Conservation (phyloP, 106 monocot genomes). For the Allium cepa region DNA sequence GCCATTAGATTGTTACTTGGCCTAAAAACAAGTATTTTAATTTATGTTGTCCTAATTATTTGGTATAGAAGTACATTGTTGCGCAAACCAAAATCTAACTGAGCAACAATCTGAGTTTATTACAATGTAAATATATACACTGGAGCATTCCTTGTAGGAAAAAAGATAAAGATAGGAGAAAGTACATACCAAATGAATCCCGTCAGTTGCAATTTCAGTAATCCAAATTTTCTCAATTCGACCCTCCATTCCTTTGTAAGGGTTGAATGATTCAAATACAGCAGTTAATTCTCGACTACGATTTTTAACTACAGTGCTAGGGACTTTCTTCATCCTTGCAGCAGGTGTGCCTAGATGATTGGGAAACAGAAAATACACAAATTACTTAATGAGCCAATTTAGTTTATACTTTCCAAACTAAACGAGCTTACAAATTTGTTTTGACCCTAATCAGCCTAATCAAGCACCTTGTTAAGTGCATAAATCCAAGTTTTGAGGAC, state of each 20-base stretch:
- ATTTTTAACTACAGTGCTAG: constrained; percentile 78
- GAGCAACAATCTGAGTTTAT: too few species aligned
- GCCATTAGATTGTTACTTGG: too few species aligned
- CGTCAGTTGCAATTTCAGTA: constrained; percentile 93
- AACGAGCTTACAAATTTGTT: too few species aligned
- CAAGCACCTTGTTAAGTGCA: too few species aligned
- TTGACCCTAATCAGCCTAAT: too few species aligned
- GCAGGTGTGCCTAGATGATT: constrained; percentile 77
- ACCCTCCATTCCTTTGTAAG: constrained; percentile 86
- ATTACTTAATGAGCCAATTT: too few species aligned
- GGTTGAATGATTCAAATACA: constrained; percentile 89
- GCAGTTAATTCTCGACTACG: constrained; percentile 90
- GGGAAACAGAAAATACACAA: neutral
- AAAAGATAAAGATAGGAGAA: constrained; percentile 2
- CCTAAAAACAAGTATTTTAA: too few species aligned
- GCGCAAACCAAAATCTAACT: too few species aligned
- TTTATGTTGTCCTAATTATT: too few species aligned
- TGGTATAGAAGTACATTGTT: too few species aligned
- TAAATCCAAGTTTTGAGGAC: too few species aligned
- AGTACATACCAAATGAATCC: constrained; percentile 68
- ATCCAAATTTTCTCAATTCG: constrained; percentile 84
- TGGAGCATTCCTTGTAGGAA: neutral
- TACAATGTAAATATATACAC: neutral
- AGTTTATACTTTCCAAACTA: too few species aligned
- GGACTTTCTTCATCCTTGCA: constrained; percentile 98